Percentiles rank a stretch among this genome's conserved stretches.
Evolutionary conservation across 345 rosid genomes (phyloP).

Genomic region (Aquilaria malaccensis): DNA sequence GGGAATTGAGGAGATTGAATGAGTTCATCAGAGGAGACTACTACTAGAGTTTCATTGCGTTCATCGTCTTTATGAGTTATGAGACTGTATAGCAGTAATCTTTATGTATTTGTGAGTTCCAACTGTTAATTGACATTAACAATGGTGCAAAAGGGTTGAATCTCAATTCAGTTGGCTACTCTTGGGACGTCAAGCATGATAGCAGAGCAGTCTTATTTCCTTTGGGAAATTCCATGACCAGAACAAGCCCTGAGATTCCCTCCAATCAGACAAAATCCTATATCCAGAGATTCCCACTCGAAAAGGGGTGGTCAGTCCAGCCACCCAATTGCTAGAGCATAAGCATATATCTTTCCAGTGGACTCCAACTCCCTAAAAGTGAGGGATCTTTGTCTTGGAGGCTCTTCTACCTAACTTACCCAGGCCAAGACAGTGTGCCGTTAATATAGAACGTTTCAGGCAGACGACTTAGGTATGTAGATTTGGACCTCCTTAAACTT

Average conservation of each 20-base stretch:
- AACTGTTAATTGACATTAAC: too few relatives aligned
- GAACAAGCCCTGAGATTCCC: neutral
- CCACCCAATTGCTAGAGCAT: neutral
- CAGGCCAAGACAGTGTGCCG: neutral
- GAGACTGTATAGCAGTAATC: too few relatives aligned
- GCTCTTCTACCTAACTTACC: neutral
- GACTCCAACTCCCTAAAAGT: conserved; percentile 7
- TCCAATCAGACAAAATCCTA: neutral
- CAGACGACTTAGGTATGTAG: too few relatives aligned
- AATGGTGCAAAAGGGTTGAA: too few relatives aligned
- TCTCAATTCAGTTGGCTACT: neutral
- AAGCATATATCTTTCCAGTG: neutral
- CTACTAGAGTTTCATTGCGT: conserved; percentile 22
- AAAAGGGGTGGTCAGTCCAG: conserved; percentile 2
- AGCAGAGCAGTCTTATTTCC: neutral
- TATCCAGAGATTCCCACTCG: neutral
- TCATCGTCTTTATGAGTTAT: neutral
- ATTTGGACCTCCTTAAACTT: too few relatives aligned
- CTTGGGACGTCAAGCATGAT: conserved; percentile 9
- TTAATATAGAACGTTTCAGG: too few relatives aligned
- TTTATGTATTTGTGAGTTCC: too few relatives aligned
- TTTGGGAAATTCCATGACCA: conserved; percentile 7
- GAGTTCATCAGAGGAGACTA: conserved; percentile 78
- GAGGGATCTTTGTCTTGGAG: neutral
- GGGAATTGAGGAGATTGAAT: conserved; percentile 70